A percentile compares a stretch with the other conserved stretches of the same genome.
Evolutionary conservation across 2,329 filamentous ascomycete genomes (phyloP).

Genomic region (Penicillium sp.): DNA sequence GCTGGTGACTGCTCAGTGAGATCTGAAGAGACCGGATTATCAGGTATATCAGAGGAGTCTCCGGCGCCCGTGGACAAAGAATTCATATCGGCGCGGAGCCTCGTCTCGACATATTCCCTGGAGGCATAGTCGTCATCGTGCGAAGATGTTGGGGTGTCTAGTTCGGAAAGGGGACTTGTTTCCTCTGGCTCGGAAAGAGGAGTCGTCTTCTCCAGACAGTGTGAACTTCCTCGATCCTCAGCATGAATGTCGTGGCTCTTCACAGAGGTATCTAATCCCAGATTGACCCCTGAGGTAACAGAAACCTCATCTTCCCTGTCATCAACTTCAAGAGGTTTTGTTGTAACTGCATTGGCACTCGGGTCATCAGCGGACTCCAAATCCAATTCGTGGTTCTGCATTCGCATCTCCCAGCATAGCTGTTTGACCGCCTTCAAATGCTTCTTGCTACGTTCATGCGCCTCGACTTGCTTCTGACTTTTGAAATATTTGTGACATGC

Average conservation of each 20-base stretch:
- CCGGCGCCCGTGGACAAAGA: slow-evolving; percentile 6
- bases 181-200: not conserved
- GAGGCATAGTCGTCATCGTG: slow-evolving; percentile 46
- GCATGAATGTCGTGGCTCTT: not conserved
- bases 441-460: slow-evolving; percentile 96
- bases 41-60: slow-evolving; percentile 17
- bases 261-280: not conserved
- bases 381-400: slow-evolving; percentile 63
- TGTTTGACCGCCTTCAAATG: slow-evolving; percentile 83
- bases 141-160: not conserved
- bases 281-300: not conserved
- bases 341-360: not conserved
- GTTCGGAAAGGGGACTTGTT: not conserved
- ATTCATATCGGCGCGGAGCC: slow-evolving; percentile 32
- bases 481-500: slow-evolving; percentile 70
- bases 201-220: not conserved
- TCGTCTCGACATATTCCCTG: slow-evolving; percentile 42
- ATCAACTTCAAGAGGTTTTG: not conserved
- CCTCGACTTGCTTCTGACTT: slow-evolving; percentile 86
- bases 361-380: slow-evolving; percentile 13
- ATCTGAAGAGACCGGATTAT: slow-evolving; percentile 18
- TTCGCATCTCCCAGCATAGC: slow-evolving; percentile 76
- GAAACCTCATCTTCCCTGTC: not conserved
- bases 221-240: not conserved
- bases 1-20: slow-evolving; percentile 23